Evolutionary conservation across 495 filamentous ascomycete genomes (phyloP).

Genomic region (Oleoguttula mirabilis): DNA sequence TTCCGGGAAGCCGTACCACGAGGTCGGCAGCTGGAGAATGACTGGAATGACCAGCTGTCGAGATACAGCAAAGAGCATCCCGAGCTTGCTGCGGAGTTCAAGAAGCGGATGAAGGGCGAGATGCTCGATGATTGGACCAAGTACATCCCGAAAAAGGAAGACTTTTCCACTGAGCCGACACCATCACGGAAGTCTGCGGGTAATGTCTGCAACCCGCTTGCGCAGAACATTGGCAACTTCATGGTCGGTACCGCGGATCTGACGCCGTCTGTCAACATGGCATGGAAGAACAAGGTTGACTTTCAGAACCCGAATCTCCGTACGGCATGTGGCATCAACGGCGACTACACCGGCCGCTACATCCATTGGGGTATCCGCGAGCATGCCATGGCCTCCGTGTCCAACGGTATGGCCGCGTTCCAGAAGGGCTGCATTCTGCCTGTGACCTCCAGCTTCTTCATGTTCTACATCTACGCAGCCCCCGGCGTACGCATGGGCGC

Average conservation of each 20-base stretch:
- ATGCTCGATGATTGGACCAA: constrained; percentile 35
- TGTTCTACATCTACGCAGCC: constrained; percentile 49
- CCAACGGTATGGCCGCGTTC: constrained; percentile 94
- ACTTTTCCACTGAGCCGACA: constrained; percentile 37
- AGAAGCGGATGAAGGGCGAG: constrained; percentile 35
- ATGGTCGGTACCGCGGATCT: constrained; percentile 52
- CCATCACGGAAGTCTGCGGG: constrained; percentile 40
- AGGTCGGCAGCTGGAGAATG: constrained; percentile 6
- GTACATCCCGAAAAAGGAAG: constrained; percentile 31
- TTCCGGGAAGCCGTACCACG: constrained; percentile 30
- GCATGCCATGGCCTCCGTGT: constrained; percentile 68
- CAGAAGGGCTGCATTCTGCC: constrained; percentile 69
- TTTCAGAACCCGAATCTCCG: constrained; percentile 34
- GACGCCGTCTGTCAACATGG: constrained; percentile 46
- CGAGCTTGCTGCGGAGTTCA: constrained; percentile 37
- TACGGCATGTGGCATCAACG: constrained; percentile 26
- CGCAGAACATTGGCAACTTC: constrained; percentile 35
- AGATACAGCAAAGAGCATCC: constrained; percentile 35
- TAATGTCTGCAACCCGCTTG: constrained; percentile 40
- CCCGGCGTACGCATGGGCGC: constrained; percentile 50
- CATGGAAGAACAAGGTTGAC: constrained; percentile 41
- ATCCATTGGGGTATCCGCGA: constrained; percentile 41
- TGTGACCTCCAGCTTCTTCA: constrained; percentile 27
- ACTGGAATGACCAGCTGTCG: constrained; percentile 26
- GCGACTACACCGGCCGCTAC: constrained; percentile 81